Base-by-base conservation (phyloP, 495 filamentous ascomycete genomes). In the Neurospora pannonica region DNA sequence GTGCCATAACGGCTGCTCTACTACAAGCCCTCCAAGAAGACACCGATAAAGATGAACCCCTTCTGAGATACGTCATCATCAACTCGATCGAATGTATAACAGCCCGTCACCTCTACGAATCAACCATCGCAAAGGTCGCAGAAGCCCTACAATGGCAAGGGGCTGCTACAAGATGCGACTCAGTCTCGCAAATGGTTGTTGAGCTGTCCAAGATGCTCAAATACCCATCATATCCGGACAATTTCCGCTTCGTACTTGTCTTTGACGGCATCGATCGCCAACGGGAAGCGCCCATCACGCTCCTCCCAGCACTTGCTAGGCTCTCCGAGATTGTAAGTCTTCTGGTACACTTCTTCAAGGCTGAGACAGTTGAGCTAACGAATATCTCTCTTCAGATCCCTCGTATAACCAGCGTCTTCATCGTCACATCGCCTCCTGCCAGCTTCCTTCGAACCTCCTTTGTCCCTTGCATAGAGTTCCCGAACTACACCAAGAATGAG, bases 191-290 rank as follows among this genome's bases (percentile, higher is more conserved):
- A 37, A 86, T 99, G 39, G 87, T 87, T 2, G 91, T 93, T 70
- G 88, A 93, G 76, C 81, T 98, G 48, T 84, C 88, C 75, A 84
- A 83, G 75, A 77, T 92, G 81, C 83, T 86, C 80, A 89, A 85
- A 81, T 85, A 79, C 80, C 75, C 74, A n/a, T 76, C 78, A 46
- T 80, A 77, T 71, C 78, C 80, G 2, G 78, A 82, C 28, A 74
- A 75, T 13, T 81, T 81, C 37, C 83, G 81, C 77, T 94, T 97
- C 80, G 90, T 95, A 36, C 81, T 97, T 42, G 94, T 97, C 38
- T 88, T 98, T 74, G 97, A 99, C 83, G 93, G 90, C n/a, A 93
- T 98, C 72, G 96, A 98, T 80, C 88, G 86, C 67, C 94, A 97
- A 82, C 84, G 93, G 77, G 97, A 98, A 74, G 88, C 92, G 10